Evolutionary conservation across 1,284 basidiomycete species (phyloP).

Genomic region (Termitomyces sp.): DNA sequence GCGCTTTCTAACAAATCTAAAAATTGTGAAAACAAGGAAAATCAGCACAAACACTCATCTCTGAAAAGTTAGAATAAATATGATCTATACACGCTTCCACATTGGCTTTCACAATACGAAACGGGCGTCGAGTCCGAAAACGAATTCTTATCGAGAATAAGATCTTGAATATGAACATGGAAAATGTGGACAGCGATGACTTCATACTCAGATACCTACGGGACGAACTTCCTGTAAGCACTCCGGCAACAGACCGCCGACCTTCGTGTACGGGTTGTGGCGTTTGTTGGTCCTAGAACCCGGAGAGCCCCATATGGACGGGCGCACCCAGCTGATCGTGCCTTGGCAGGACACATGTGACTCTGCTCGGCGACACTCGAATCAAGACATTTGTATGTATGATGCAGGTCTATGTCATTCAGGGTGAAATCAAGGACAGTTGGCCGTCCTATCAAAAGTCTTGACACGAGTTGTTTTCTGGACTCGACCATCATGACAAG

Average conservation of each 20-base stretch:
- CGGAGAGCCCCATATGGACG: neutral
- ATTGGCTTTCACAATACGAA: neutral
- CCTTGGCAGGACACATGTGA: neutral
- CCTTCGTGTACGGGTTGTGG: neutral
- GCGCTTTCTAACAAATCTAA: too few species aligned
- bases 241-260: neutral
- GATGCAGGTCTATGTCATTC: neutral
- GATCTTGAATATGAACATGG: neutral
- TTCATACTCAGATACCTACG: neutral
- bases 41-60: too few species aligned
- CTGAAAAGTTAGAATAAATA: too few species aligned
- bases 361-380: neutral
- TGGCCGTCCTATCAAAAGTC: neutral
- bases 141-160: too few species aligned
- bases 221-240: neutral
- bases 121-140: neutral
- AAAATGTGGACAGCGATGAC: neutral
- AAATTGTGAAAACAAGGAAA: too few species aligned
- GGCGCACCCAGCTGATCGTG: neutral
- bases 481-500: neutral
- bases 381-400: neutral
- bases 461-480: neutral
- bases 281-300: neutral
- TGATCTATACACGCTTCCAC: too few species aligned
- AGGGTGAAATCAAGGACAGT: too few species aligned